phyloP scores from a whole-genome alignment of 805 yeast genomes.

The Saturnispora bothae region DNA sequence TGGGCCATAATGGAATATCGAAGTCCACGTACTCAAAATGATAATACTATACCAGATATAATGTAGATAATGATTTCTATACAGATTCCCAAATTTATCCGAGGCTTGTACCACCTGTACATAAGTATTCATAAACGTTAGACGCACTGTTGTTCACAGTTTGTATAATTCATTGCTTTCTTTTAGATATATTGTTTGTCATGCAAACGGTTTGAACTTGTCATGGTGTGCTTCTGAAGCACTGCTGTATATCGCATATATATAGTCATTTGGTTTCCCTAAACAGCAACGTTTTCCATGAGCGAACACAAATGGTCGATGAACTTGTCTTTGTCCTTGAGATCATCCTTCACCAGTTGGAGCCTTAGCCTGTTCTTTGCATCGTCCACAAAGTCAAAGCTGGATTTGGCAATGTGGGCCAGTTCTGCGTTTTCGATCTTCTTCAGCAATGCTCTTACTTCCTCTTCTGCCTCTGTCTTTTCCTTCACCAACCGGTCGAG shows the following conservation, averaged over 20 bases:
- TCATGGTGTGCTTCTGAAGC: too few relatives aligned
- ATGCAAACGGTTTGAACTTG: too few relatives aligned
- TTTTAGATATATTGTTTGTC: too few relatives aligned
- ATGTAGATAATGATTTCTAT: neutral
- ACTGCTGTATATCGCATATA: too few relatives aligned
- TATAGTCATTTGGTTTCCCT: neutral
- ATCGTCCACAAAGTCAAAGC: conserved; percentile 5
- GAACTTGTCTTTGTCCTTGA: conserved; percentile 13
- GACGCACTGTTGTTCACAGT: too few relatives aligned
- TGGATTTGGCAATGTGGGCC: conserved; percentile 6
- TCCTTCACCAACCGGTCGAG: conserved; percentile 12
- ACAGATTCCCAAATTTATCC: too few relatives aligned
- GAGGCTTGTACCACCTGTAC: too few relatives aligned
- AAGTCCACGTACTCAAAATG: too few relatives aligned
- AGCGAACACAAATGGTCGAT: conserved; percentile 9
- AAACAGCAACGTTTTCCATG: too few relatives aligned
- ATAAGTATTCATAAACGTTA: too few relatives aligned
- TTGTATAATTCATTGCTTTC: too few relatives aligned
- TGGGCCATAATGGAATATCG: too few relatives aligned
- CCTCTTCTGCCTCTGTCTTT: conserved; percentile 15
- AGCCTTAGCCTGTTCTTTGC: conserved; percentile 9
- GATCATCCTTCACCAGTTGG: conserved; percentile 13
- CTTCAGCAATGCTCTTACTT: conserved; percentile 10
- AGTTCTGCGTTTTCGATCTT: conserved; percentile 16
- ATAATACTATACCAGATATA: neutral